Base-by-base conservation (phyloP, 208 protist genomes). In the Crithidia brevicula region DNA sequence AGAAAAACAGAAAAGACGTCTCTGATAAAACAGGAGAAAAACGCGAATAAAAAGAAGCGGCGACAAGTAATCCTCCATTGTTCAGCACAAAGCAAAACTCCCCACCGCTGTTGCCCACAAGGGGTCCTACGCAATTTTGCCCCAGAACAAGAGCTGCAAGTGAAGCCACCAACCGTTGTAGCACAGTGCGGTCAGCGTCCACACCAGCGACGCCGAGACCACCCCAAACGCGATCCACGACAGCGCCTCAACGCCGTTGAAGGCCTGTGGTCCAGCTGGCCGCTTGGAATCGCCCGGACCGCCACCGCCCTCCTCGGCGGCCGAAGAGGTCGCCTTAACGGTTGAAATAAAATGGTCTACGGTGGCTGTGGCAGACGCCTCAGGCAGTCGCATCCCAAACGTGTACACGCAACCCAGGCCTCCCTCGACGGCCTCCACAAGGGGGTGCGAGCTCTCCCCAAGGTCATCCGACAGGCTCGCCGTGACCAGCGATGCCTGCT, bases 141-240 rank as follows among this genome's bases (percentile, higher is more conserved):
- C 85, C 72, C 77, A 85, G 46, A 89, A 81, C 28, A 92, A 63
- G 4, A 88, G 70, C 59, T 92, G 77, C 31, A 92, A 47, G 61
- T 92, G 80, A 23, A 92, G 71, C 80, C 82, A 89, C 86, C 86
- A 89, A 15, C 80, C 81, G 52, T 89, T 86, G 70, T 87, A 88
- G 45, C 64, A 72, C 38, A 93, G 77, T 18, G 81, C 82, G 16
- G 77, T 83, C 30, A 86, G 42, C 25, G 87, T 90, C 81, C 82
- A 90, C 16, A 89, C n/a, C 15, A 93, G 58, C 15, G 77, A 88
- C 6, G 83, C 74, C 15, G 73, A 83, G 7, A 93, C 74, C 36
- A 93, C 70, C 40, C 77, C 76, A 46, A 88, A 81, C 30, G 79
- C 79, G 25, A 81, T 59, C 81, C 83, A 88, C 30, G 83, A 93